Evolutionary conservation across 208 protist genomes (phyloP).

Genomic region (Leishmania tarentolae): DNA sequence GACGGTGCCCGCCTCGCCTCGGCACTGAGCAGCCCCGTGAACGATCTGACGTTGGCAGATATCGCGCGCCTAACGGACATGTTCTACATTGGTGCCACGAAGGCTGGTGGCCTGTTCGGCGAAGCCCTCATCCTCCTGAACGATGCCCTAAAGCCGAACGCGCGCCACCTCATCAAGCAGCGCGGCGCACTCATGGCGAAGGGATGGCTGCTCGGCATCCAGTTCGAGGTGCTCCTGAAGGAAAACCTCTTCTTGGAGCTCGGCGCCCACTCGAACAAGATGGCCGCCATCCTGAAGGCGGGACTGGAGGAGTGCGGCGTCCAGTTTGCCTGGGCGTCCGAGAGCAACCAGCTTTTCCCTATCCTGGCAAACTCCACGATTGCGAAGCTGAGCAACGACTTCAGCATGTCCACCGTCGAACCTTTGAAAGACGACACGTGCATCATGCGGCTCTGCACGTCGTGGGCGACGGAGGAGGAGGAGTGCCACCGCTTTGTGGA

Average conservation of each 20-base stretch:
- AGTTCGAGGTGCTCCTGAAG: constrained; percentile 53
- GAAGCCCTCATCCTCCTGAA: constrained; percentile 48
- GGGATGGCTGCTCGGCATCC: constrained; percentile 55
- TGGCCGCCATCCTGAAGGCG: constrained; percentile 33
- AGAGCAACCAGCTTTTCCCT: constrained; percentile 48
- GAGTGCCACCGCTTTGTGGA: constrained; percentile 48
- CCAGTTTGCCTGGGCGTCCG: constrained; percentile 21
- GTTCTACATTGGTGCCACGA: constrained; percentile 62
- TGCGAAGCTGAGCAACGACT: constrained; percentile 20
- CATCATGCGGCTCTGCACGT: constrained; percentile 44
- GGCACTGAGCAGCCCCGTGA: constrained; percentile 29
- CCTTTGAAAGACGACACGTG: constrained; percentile 15
- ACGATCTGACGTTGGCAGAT: constrained; percentile 46
- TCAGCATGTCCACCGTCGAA: constrained; percentile 17
- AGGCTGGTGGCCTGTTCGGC: constrained; percentile 46
- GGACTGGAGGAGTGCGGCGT: constrained; percentile 46
- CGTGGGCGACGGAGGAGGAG: constrained; percentile 48
- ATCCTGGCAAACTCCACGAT: constrained; percentile 25
- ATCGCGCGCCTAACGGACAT: constrained; percentile 45
- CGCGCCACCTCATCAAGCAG: constrained; percentile 51
- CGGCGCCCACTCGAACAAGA: constrained; percentile 46
- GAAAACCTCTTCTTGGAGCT: constrained; percentile 39
- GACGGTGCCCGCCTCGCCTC: constrained; percentile 48
- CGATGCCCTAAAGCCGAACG: constrained; percentile 34
- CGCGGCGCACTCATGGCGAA: constrained; percentile 56